Evolutionary conservation across 768 basidiomycete species (phyloP), one percentile per base, ranked within the genome.

Genomic region (Pseudohyphozyma bogoriensis): DNA sequence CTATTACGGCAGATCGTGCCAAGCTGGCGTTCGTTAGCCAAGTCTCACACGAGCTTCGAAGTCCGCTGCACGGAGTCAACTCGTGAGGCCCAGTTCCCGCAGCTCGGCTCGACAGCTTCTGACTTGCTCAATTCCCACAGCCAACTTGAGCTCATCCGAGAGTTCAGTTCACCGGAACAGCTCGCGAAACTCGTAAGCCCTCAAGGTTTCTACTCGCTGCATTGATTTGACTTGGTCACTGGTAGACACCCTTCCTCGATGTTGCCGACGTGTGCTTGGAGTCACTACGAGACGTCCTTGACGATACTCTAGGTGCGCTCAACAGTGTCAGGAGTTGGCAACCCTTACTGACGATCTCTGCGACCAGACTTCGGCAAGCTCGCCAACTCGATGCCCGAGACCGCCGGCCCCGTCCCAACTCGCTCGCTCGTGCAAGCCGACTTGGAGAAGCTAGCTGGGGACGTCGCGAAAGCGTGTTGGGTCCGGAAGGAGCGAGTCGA

Each of bases 331-430:
- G n/a, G n/a, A n/a, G n/a, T n/a, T n/a, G n/a, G n/a, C n/a, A n/a
- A n/a, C n/a, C n/a, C n/a, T n/a, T n/a, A n/a, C n/a, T n/a, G n/a
- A n/a, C n/a, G n/a, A n/a, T n/a, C n/a, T n/a, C n/a, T n/a, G n/a
- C n/a, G n/a, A n/a, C n/a, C n/a, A n/a, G 64, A 65, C 40, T 61
- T 65, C 42, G 44, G 42, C 20, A 65, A 65, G 52, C 59, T 65
- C 42, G 49, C 35, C 31, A 58, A 61, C 31, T 45, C n/a, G 12
- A 49, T 53, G 3, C 24, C 26, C 6, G 33, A n/a, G 15, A 58
- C 55, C 29, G 31, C 32, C 1, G 54, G 47, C 20, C 22, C 26
- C 12, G 31, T 42, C 16, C 52, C 22, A 10, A 39, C 35, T 1
- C 56, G 53, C 22, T 40, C 59, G 1, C 29, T 54, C 20, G 31